Percentiles rank a stretch among this genome's conserved stretches.
These are phyloP conservation scores for Euphorbia schlechtendalii DNA, from an alignment of 441 rosid species.

Conservation along the genomic window DNA sequence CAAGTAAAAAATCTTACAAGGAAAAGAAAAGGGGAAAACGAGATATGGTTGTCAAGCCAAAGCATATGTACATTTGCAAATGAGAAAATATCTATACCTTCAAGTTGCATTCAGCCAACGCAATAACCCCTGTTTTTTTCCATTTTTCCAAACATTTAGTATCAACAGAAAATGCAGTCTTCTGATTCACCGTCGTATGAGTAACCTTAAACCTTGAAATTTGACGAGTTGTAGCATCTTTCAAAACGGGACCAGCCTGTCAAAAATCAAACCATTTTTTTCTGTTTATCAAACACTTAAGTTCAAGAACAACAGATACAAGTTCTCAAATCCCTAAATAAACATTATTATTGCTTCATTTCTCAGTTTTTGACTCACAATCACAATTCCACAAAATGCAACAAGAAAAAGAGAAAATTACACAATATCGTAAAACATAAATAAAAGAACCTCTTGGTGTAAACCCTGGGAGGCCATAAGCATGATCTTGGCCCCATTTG, in stretches of 20 bases:
- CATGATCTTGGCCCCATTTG: conserved; percentile 77
- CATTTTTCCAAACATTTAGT: conserved; percentile 52
- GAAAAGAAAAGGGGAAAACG: background rate
- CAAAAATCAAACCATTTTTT: conserved; percentile 13
- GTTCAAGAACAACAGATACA: conserved; percentile 3
- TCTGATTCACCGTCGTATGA: conserved; percentile 17
- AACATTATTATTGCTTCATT: background rate
- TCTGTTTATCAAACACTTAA: no score
- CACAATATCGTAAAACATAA: no score
- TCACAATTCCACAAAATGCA: no score
- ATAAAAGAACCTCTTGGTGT: no score
- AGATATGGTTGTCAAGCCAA: background rate
- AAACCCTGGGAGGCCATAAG: no score
- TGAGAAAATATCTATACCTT: conserved; percentile 37
- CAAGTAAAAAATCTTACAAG: background rate
- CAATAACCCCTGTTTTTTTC: conserved; percentile 74
- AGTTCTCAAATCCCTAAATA: background rate
- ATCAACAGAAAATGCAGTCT: conserved; percentile 30
- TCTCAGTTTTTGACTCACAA: no score
- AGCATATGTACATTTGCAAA: background rate
- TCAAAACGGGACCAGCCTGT: conserved; percentile 70
- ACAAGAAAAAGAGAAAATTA: no score
- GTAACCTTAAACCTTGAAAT: conserved; percentile 36
- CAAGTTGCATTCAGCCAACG: conserved; percentile 59
- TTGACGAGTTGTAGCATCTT: conserved; percentile 51